Evolutionary conservation across 2,329 filamentous ascomycete species (phyloP), one percentile per base, ranked within the genome.

Genomic region (Scedosporium minutisporum): DNA sequence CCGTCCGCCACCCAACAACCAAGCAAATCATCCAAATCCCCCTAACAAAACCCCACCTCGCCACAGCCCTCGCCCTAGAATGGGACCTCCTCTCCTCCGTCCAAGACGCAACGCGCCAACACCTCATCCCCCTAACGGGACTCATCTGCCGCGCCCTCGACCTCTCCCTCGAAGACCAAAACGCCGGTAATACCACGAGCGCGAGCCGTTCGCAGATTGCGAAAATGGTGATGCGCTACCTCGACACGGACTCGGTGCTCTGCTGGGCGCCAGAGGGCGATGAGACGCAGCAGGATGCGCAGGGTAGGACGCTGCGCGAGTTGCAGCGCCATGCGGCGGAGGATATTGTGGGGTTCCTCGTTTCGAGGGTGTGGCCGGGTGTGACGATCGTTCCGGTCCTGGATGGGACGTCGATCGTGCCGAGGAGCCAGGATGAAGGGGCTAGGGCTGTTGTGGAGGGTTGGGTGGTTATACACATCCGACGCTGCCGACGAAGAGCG

Each of bases 91-190:
- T 99, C 65, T 82, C 87, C 25, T 90, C 89, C 14, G 86, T 89
- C 2, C 88, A 93, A 71, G 91, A 97, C 75, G 91, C 92, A 0
- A 83, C 93, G 46, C 90, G 88, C 73, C 85, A 90, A 64, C 91
- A 97, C 76, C 85, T 96, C 58, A 93, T 97, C 67, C 95, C 95
- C 14, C 79, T 99, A 66, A 97, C 93, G 2, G 92, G 91, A 58
- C 83, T 97, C 16, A 80, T 87, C 23, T 91, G 91, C 65, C 88
- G 95, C 57, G 93, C 92, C 0, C 75, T 93, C 33, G 93, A 97
- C 71, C 90, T 38, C 33, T 38, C 33, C 10, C 10, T 97, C 62
- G 80, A 80, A 21, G 88, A 91, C 67, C 90, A 96, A 67, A 60
- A 44, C 2, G 61, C 64, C 3, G 57, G 23, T 29, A 6, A 1